Evolutionary conservation across 768 basidiomycete genomes (phyloP).

Genomic region (Boletus speciosus): DNA sequence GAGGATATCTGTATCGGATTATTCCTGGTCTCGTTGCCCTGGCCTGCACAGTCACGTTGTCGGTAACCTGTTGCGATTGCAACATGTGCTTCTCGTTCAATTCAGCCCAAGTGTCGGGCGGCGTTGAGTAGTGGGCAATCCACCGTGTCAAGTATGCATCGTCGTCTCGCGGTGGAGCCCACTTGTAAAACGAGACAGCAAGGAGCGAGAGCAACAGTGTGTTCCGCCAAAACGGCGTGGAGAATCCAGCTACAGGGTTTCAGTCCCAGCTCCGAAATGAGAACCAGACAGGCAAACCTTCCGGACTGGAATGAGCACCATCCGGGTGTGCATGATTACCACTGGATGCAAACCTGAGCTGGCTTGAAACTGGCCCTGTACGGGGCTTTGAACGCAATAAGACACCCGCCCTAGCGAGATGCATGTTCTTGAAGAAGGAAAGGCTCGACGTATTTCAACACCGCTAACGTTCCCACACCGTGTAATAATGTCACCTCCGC

Average conservation of each 20-base stretch:
- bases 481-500: neutral
- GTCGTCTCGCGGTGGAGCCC: constrained; percentile 57
- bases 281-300: constrained; percentile 47
- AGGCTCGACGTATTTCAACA: neutral
- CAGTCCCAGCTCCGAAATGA: constrained; percentile 1
- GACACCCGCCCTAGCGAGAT: constrained; percentile 38
- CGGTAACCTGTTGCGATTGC: constrained; percentile 39
- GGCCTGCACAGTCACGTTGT: constrained; percentile 40
- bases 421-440: constrained; percentile 12
- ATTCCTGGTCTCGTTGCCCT: constrained; percentile 44
- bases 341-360: constrained; percentile 44
- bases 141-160: constrained; percentile 65
- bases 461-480: constrained; percentile 17
- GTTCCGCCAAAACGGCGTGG: constrained; percentile 65
- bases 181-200: constrained; percentile 60
- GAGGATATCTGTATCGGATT: constrained; percentile 67
- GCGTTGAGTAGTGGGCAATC: constrained; percentile 55
- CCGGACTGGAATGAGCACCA: constrained; percentile 47
- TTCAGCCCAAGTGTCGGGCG: constrained; percentile 52
- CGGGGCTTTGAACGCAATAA: constrained; percentile 34
- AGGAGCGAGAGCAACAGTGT: constrained; percentile 49
- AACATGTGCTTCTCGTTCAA: constrained; percentile 55
- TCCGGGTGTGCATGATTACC: constrained; percentile 40
- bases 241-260: constrained; percentile 45
- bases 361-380: constrained; percentile 25